Evolutionary conservation across 2,329 filamentous ascomycete genomes (phyloP).

Genomic region (Phyllosticta capitalensis): DNA sequence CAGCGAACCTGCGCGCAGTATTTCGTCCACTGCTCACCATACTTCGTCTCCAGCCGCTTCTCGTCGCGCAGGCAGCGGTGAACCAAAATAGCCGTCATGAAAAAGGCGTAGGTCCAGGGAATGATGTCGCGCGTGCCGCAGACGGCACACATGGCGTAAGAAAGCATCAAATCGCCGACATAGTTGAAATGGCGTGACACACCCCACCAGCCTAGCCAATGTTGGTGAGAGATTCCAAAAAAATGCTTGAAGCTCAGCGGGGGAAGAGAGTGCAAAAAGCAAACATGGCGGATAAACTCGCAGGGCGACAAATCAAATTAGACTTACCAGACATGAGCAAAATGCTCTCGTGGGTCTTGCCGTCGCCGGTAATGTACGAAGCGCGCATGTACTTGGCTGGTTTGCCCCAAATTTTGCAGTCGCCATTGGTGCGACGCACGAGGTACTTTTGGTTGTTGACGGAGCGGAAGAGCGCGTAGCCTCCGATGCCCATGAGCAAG

Average conservation of each 20-base stretch:
- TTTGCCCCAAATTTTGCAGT: slow-evolving; percentile 36
- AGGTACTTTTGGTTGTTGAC: slow-evolving; percentile 39
- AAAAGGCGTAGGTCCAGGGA: slow-evolving; percentile 39
- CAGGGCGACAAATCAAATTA: background rate
- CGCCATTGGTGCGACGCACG: slow-evolving; percentile 30
- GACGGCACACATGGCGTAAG: slow-evolving; percentile 35
- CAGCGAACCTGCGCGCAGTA: slow-evolving; percentile 36
- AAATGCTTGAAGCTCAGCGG: no score
- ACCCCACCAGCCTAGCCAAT: slow-evolving; percentile 30
- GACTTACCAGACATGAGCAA: slow-evolving; percentile 27
- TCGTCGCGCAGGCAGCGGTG: slow-evolving; percentile 40
- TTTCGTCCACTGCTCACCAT: slow-evolving; percentile 35
- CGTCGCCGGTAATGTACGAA: slow-evolving; percentile 34
- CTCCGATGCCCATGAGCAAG: slow-evolving; percentile 25
- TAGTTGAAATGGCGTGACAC: slow-evolving; percentile 34
- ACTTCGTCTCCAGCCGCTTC: slow-evolving; percentile 36
- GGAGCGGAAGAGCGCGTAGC: slow-evolving; percentile 37
- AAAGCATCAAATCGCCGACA: slow-evolving; percentile 31
- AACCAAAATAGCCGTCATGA: slow-evolving; percentile 36
- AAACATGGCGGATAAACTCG: background rate
- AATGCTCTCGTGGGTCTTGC: slow-evolving; percentile 23
- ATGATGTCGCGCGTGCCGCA: slow-evolving; percentile 30
- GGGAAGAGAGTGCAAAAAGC: no score
- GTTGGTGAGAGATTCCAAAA: background rate
- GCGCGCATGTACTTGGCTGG: slow-evolving; percentile 31